These are phyloP conservation scores for Plasmodium relictum DNA, from an alignment of 169 alveolate genomes.

Conservation along the genomic window DNA sequence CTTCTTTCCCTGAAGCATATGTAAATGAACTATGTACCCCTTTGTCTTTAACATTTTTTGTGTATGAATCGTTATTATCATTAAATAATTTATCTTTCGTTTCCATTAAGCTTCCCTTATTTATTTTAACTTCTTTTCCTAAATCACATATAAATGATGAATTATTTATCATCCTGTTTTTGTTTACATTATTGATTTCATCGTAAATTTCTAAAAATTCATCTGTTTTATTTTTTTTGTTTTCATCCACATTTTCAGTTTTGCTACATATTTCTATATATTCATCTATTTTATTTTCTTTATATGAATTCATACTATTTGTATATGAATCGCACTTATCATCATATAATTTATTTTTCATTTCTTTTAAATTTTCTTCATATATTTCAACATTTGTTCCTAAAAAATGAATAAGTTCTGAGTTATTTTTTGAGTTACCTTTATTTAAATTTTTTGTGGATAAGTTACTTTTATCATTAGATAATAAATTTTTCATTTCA, in stretches of 20 bases:
- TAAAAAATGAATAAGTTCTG: no score
- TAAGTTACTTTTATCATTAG: no score
- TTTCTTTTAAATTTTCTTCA: constrained; percentile 28
- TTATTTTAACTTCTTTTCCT: constrained; percentile 20
- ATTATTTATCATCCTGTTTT: neutral
- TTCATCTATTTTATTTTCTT: constrained; percentile 17
- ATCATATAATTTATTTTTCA: constrained; percentile 6
- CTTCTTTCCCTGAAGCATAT: constrained; percentile 25
- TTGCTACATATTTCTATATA: constrained; percentile 9
- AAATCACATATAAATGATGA: constrained; percentile 18
- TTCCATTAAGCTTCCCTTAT: constrained; percentile 19
- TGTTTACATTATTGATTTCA: constrained; percentile 3
- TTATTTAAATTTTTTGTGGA: no score
- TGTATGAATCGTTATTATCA: neutral
- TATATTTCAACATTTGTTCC: constrained; percentile 11
- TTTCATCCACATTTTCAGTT: neutral
- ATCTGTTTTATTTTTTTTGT: constrained; percentile 1
- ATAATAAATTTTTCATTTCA: no score
- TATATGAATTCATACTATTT: neutral
- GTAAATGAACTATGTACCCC: constrained; percentile 1
- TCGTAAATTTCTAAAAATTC: constrained; percentile 36
- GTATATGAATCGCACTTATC: neutral
- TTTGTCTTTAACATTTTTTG: neutral
- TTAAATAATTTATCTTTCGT: constrained; percentile 11
- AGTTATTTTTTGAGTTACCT: no score